Percentiles rank a stretch among this genome's conserved stretches.
phyloP scores from a whole-genome alignment of 345 rosid genomes.

The Adansonia digitata region DNA sequence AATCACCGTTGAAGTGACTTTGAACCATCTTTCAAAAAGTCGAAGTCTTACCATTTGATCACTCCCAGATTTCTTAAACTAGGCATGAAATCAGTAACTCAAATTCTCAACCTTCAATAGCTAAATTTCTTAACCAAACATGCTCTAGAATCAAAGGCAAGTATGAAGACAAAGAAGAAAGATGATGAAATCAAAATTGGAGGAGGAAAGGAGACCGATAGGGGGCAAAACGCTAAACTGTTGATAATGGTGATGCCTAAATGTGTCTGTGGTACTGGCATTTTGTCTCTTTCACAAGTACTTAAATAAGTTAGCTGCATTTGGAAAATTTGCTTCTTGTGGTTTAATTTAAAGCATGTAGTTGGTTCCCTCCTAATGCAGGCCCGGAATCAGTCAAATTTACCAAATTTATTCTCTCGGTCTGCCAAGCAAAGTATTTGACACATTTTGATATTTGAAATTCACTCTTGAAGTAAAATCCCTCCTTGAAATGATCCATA shows the following conservation, averaged over 20 bases:
- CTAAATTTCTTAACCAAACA: neutral
- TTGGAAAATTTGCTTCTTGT: neutral
- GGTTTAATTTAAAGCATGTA: neutral
- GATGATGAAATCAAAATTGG: neutral
- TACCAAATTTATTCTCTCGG: neutral
- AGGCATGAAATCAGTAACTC: neutral
- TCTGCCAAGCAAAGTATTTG: neutral
- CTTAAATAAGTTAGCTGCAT: neutral
- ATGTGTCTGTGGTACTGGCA: neutral
- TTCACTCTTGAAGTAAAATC: neutral
- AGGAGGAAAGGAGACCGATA: neutral
- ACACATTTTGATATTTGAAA: neutral
- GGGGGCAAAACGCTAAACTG: neutral
- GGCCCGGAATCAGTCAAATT: neutral
- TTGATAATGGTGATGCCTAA: neutral
- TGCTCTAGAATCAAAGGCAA: neutral
- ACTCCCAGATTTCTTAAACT: neutral
- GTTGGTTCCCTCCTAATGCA: neutral
- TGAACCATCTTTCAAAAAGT: neutral
- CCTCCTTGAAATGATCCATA: neutral
- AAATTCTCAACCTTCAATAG: constrained; percentile 2
- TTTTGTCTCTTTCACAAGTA: neutral
- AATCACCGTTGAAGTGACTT: neutral
- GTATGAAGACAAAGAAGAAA: neutral
- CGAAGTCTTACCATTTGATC: neutral